These are phyloP conservation scores for Kodamaea alishanica DNA, from an alignment of 1,139 yeast genomes.

Conservation along the genomic window DNA sequence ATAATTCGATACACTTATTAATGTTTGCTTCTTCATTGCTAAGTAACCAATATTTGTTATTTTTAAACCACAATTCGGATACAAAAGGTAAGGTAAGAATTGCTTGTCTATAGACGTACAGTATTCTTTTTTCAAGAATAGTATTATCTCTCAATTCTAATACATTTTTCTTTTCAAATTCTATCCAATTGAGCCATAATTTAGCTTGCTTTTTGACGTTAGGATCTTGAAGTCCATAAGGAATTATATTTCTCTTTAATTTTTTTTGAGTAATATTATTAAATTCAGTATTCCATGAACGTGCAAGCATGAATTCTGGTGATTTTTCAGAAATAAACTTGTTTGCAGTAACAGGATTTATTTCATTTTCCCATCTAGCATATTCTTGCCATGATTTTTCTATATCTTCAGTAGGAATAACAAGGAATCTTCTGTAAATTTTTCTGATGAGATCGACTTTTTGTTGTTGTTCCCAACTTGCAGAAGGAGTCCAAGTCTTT, in stretches of 20 bases:
- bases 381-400: slow-evolving; percentile 81
- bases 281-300: slow-evolving; percentile 76
- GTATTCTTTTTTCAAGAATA: slow-evolving; percentile 55
- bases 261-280: slow-evolving; percentile 49
- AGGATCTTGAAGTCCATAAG: slow-evolving; percentile 21
- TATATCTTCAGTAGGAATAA: slow-evolving; percentile 68
- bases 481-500: slow-evolving; percentile 71
- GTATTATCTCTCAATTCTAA: slow-evolving; percentile 53
- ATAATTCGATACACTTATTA: slow-evolving; percentile 35
- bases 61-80: slow-evolving; percentile 86
- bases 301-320: slow-evolving; percentile 84
- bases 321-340: slow-evolving; percentile 82
- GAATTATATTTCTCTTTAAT: slow-evolving; percentile 35
- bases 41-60: slow-evolving; percentile 29
- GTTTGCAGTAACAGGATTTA: slow-evolving; percentile 74
- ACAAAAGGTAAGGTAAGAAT: slow-evolving; percentile 63
- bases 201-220: slow-evolving; percentile 40
- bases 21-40: slow-evolving; percentile 35
- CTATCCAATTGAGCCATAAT: slow-evolving; percentile 73
- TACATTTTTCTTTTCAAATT: slow-evolving; percentile 73
- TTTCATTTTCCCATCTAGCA: slow-evolving; percentile 76
- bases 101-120: slow-evolving; percentile 71
- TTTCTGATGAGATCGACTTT: slow-evolving; percentile 74
- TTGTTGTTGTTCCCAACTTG: slow-evolving; percentile 86
- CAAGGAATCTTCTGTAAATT: slow-evolving; percentile 65